These are phyloP conservation scores for Chaetomidium leptoderma DNA, from an alignment of 495 filamentous ascomycete genomes.

Conservation along the genomic window DNA sequence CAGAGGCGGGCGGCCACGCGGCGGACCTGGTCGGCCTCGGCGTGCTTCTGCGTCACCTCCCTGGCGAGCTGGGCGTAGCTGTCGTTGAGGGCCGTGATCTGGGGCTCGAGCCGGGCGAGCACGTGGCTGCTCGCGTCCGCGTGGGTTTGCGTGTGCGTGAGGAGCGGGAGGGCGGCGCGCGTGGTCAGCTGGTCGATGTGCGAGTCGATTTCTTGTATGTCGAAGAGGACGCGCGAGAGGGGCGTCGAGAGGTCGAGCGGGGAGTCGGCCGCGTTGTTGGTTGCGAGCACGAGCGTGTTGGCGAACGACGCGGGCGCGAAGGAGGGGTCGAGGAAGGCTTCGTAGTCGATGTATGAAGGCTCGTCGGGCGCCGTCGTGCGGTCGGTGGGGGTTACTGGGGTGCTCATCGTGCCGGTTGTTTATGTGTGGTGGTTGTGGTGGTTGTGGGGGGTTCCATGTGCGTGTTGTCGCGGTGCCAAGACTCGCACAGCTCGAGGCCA, in stretches of 20 bases:
- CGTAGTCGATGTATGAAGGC: constrained; percentile 94
- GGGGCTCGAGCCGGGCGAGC: constrained; percentile 65
- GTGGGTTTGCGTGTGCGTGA: constrained; percentile 70
- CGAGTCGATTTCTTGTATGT: constrained; percentile 94
- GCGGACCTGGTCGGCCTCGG: constrained; percentile 73
- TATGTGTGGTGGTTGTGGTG: neutral
- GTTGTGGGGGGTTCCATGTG: neutral
- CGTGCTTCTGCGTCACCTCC: constrained; percentile 77
- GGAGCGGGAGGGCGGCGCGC: constrained; percentile 74
- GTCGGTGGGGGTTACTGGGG: neutral
- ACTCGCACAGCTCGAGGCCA: neutral
- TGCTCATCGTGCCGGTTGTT: neutral
- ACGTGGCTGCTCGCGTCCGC: constrained; percentile 63
- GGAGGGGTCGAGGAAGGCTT: constrained; percentile 76
- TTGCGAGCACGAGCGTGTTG: constrained; percentile 78
- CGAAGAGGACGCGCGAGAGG: constrained; percentile 89
- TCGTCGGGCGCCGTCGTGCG: constrained; percentile 38
- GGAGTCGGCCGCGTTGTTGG: constrained; percentile 87
- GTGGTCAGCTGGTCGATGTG: constrained; percentile 89
- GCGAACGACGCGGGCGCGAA: constrained; percentile 81
- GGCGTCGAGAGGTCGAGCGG: constrained; percentile 91
- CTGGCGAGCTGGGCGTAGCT: constrained; percentile 77
- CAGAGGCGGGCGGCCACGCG: constrained; percentile 68
- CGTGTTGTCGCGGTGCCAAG: neutral
- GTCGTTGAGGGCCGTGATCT: constrained; percentile 72